Evolutionary conservation across 495 filamentous ascomycete genomes (phyloP).

Genomic region (Aspergillus egyptiacus): DNA sequence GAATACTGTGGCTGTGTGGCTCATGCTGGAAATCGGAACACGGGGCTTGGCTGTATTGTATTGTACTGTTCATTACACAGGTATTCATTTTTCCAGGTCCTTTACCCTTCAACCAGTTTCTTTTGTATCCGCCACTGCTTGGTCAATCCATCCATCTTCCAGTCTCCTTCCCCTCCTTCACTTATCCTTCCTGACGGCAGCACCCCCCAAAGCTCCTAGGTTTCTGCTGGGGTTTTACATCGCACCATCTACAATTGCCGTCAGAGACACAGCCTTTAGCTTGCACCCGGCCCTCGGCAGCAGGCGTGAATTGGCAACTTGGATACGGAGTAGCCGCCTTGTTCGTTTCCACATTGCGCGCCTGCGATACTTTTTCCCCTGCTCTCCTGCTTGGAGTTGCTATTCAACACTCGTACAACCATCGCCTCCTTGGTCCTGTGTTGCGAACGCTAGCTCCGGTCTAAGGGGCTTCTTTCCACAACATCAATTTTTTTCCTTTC

Average conservation of each 20-base stretch:
- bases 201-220: background rate
- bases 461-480: background rate
- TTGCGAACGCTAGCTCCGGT: background rate
- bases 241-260: background rate
- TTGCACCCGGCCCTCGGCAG: background rate
- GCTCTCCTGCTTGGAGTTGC: background rate
- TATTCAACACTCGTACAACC: constrained; percentile 3
- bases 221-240: background rate
- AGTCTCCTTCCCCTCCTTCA: constrained; percentile 4
- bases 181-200: background rate
- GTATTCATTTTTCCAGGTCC: no score
- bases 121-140: background rate
- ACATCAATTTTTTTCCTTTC: background rate
- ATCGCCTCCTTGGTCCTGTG: background rate
- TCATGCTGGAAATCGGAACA: no score
- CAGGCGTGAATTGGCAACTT: background rate
- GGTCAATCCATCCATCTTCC: background rate
- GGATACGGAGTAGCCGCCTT: constrained; percentile 5
- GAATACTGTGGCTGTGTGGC: background rate
- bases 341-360: constrained; percentile 1
- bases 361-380: constrained; percentile 5
- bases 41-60: no score
- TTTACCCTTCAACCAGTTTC: no score
- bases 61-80: no score
- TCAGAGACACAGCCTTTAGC: background rate